Evolutionary conservation across 805 yeast genomes (phyloP).

Genomic region (Metschnikowia proteae): DNA sequence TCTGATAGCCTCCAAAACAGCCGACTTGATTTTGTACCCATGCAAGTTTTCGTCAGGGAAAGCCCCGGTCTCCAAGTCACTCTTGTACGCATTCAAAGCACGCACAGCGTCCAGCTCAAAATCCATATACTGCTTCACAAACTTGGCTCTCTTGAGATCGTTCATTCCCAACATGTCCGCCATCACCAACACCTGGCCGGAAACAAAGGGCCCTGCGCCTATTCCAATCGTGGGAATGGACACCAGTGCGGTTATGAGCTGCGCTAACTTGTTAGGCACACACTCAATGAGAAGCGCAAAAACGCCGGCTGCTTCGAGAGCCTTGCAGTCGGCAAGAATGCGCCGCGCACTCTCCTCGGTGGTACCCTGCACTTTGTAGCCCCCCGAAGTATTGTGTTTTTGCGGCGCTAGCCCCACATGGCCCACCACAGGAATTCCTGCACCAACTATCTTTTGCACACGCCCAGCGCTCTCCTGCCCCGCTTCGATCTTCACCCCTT

Average conservation of each 20-base stretch:
- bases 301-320: conserved; percentile 72
- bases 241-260: conserved; percentile 55
- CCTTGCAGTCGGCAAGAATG: conserved; percentile 63
- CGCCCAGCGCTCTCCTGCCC: conserved; percentile 53
- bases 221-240: conserved; percentile 87
- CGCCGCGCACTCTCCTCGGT: conserved; percentile 49
- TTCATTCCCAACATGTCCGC: conserved; percentile 79
- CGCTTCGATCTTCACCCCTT: conserved; percentile 85
- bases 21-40: conserved; percentile 66
- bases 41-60: conserved; percentile 66
- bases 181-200: conserved; percentile 89
- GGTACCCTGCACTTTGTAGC: conserved; percentile 83
- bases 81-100: conserved; percentile 52
- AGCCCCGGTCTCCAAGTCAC: conserved; percentile 50
- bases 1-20: conserved; percentile 40
- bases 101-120: conserved; percentile 45
- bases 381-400: conserved; percentile 71
- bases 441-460: conserved; percentile 50
- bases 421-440: conserved; percentile 88
- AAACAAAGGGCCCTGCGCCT: conserved; percentile 83
- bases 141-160: conserved; percentile 48
- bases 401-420: conserved; percentile 95
- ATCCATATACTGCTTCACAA: conserved; percentile 67
- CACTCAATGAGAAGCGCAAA: conserved; percentile 79
- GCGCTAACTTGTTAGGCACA: conserved; percentile 71